Evolutionary conservation across 805 yeast species (phyloP).

Genomic region (Hermanozyma aechmeae): DNA sequence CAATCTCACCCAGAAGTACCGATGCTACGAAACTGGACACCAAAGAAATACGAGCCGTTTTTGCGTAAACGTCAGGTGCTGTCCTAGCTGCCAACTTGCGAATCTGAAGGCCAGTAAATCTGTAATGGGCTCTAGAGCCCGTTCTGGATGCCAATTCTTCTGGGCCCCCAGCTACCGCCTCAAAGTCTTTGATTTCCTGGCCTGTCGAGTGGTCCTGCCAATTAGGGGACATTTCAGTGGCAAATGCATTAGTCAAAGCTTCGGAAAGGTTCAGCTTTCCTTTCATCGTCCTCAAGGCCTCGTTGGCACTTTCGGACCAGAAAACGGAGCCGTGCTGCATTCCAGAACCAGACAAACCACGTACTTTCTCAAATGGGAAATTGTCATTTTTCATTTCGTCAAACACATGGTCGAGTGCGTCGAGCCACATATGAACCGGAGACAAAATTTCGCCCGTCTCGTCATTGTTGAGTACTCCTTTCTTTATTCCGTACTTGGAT

Average conservation of each 20-base stretch:
- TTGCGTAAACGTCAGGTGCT: constrained; percentile 41
- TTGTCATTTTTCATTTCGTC: constrained; percentile 36
- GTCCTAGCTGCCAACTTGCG: constrained; percentile 53
- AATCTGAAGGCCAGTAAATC: constrained; percentile 91
- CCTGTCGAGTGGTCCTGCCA: constrained; percentile 95
- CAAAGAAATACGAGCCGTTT: constrained; percentile 57
- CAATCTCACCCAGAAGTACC: constrained; percentile 54
- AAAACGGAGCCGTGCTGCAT: constrained; percentile 91
- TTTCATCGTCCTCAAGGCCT: constrained; percentile 29
- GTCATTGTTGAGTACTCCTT: constrained; percentile 60
- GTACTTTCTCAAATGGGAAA: constrained; percentile 53
- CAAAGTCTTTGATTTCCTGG: constrained; percentile 54
- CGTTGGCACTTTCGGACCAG: constrained; percentile 49
- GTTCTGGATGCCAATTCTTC: constrained; percentile 62
- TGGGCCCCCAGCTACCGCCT: constrained; percentile 42
- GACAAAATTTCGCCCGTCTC: constrained; percentile 55
- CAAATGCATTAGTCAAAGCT: constrained; percentile 45
- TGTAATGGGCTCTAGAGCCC: constrained; percentile 81
- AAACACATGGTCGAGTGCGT: constrained; percentile 63
- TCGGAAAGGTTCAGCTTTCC: constrained; percentile 26
- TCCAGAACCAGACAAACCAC: constrained; percentile 73
- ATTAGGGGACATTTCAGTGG: constrained; percentile 66
- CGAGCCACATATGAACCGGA: constrained; percentile 88
- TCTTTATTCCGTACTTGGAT: constrained; percentile 47
- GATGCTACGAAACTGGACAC: constrained; percentile 75